Conservation (phyloP, 2,329 filamentous ascomycete species). For the Aspergillus sojae region DNA sequence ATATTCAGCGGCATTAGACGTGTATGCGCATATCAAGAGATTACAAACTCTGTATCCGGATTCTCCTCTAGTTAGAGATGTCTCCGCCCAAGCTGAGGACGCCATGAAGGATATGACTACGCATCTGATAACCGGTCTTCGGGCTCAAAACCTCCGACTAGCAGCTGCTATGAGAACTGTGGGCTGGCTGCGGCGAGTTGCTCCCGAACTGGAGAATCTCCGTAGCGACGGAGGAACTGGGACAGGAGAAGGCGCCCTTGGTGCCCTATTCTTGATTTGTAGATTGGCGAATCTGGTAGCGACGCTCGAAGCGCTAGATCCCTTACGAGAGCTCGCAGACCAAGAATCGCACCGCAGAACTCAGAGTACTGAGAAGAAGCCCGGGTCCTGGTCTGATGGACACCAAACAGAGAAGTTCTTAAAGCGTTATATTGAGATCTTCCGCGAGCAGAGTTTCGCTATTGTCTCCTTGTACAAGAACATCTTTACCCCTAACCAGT, state of each 20-base stretch:
- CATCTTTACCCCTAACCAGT: slow-evolving; percentile 70
- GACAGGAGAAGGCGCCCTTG: slow-evolving; percentile 69
- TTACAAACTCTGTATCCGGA: slow-evolving; percentile 80
- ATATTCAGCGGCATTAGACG: slow-evolving; percentile 85
- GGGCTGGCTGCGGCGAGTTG: slow-evolving; percentile 84
- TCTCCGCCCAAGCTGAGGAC: slow-evolving; percentile 76
- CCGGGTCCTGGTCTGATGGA: slow-evolving; percentile 55
- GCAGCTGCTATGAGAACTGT: slow-evolving; percentile 88
- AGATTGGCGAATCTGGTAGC: slow-evolving; percentile 76
- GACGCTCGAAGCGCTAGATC: slow-evolving; percentile 81
- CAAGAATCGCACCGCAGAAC: slow-evolving; percentile 67
- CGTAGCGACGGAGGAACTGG: slow-evolving; percentile 30
- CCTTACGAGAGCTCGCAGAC: slow-evolving; percentile 84
- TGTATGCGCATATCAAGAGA: slow-evolving; percentile 90
- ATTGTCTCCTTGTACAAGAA: slow-evolving; percentile 94
- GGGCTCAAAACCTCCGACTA: slow-evolving; percentile 78
- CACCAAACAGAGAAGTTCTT: slow-evolving; percentile 93
- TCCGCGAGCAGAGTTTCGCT: slow-evolving; percentile 94
- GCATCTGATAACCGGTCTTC: slow-evolving; percentile 77
- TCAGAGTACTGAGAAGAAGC: slow-evolving; percentile 29
- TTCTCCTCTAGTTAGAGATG: slow-evolving; percentile 72
- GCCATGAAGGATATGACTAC: slow-evolving; percentile 87
- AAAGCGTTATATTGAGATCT: slow-evolving; percentile 95
- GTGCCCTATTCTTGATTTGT: slow-evolving; percentile 84
- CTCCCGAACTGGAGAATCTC: slow-evolving; percentile 71